Base-by-base conservation (phyloP, 805 yeast species). In the Komagataella populi region DNA sequence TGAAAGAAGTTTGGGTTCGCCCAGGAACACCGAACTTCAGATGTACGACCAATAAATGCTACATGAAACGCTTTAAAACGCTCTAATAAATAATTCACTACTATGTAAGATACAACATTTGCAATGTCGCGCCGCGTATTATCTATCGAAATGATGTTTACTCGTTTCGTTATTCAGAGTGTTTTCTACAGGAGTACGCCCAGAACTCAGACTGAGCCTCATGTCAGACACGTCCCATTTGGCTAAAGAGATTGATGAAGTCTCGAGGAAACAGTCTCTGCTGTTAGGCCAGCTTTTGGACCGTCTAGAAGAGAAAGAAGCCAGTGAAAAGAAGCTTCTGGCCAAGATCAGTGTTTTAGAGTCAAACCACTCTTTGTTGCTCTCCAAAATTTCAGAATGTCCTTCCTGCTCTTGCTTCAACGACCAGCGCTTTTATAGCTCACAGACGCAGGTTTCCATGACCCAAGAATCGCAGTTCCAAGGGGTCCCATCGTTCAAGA, bases 1-100 rank as follows among this genome's bases (percentile, higher is more conserved):
- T 30, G 74, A 73, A 50, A 65, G 87, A 56, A 70, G 79, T 53
- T 61, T 76, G 49, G 85, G 84, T 14, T 30, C 39, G 5, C 39
- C 39, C 5, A 30, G 39, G 5, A 30, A 30, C 14, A 30, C 39
- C n/a, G 39, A 30, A 30, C 39, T 30, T 8, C 39, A 30, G 4
- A 30, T 30, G 39, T 30, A 30, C 14, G 39, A 30, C 39, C 39
- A 30, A 30, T 30, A 30, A 30, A 30, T 30, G 39, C 39, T 30
- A 30, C 5, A 10, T 30, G 10, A 10, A 30, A 30, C 14, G 39
- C 39, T 30, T 4, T 30, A 10, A 30, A 30, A 30, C 14, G 39
- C 39, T 30, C 4, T 30, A 10, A 30, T 30, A 10, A 30, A 30
- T 30, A 8, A 30, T 30, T 10, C 12, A 30, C 5, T 30, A 30